phyloP scores from a whole-genome alignment of 805 yeast species.

The Spathaspora boniae region DNA sequence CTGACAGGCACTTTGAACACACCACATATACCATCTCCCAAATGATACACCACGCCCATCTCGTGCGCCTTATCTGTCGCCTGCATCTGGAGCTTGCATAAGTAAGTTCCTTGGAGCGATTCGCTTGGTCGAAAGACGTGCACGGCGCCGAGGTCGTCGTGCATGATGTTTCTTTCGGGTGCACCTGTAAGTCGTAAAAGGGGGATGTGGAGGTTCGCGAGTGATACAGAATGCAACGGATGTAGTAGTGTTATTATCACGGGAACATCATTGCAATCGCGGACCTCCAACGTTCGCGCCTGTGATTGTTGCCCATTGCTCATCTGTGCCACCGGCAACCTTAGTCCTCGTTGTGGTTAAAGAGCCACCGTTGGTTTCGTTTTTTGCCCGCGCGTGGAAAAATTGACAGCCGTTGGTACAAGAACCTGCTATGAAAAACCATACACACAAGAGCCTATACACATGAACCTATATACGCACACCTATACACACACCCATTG shows the following conservation, averaged over 20 bases:
- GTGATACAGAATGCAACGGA: neutral
- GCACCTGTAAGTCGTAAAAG: neutral
- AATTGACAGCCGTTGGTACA: too few relatives aligned
- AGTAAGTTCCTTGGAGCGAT: too few relatives aligned
- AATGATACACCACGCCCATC: neutral
- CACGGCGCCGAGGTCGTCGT: too few relatives aligned
- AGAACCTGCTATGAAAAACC: too few relatives aligned
- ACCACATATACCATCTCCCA: neutral
- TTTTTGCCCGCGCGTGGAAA: conserved; percentile 1
- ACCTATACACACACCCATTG: neutral
- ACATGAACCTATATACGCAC: too few relatives aligned
- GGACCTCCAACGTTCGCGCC: too few relatives aligned
- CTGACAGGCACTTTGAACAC: neutral
- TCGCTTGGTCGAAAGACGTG: too few relatives aligned
- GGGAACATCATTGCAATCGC: neutral
- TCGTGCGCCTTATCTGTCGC: neutral
- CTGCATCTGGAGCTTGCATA: neutral
- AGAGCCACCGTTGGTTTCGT: neutral
- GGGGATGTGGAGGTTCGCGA: neutral
- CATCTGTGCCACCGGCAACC: too few relatives aligned
- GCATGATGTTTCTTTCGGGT: too few relatives aligned
- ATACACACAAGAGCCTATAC: too few relatives aligned
- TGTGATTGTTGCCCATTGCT: too few relatives aligned
- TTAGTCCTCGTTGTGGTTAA: too few relatives aligned
- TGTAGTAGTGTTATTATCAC: neutral